Evolutionary conservation across 768 basidiomycete genomes (phyloP).

Genomic region (Pleurotus cornucopiae): DNA sequence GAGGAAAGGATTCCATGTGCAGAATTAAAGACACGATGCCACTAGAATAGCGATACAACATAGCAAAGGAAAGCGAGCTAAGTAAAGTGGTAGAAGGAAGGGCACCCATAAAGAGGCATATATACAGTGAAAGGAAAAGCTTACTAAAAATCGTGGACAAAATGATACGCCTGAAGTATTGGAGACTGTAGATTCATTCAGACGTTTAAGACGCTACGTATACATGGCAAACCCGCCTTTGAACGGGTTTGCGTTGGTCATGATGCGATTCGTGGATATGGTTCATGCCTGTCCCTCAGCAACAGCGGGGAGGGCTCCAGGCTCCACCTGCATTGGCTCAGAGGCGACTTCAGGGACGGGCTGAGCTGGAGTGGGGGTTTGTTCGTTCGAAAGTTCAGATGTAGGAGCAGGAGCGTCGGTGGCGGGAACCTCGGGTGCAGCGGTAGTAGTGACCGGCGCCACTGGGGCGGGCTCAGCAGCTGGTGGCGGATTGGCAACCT

Average conservation of each 20-base stretch:
- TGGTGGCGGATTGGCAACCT: neutral
- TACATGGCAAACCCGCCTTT: too few relatives aligned
- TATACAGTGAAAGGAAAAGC: neutral
- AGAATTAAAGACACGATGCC: neutral
- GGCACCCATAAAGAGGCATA: neutral
- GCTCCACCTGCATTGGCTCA: neutral
- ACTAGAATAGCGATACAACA: slow-evolving; percentile 7
- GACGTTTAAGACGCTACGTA: too few relatives aligned
- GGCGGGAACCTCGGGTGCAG: neutral
- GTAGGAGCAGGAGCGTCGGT: neutral
- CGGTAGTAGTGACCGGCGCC: neutral
- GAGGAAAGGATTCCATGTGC: neutral
- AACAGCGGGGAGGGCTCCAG: neutral
- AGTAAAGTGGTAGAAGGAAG: neutral
- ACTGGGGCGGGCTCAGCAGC: neutral
- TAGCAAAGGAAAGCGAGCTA: neutral
- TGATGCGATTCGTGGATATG: neutral
- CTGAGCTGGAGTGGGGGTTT: neutral
- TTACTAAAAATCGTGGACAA: neutral
- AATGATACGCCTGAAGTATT: too few relatives aligned
- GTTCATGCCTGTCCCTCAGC: neutral
- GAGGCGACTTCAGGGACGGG: neutral
- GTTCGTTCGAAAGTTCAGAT: neutral
- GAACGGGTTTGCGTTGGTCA: neutral
- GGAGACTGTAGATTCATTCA: too few relatives aligned